Percentiles rank a stretch among this genome's conserved stretches.
Evolutionary conservation across 345 rosid genomes (phyloP).

Genomic region (Microcos paniculata): DNA sequence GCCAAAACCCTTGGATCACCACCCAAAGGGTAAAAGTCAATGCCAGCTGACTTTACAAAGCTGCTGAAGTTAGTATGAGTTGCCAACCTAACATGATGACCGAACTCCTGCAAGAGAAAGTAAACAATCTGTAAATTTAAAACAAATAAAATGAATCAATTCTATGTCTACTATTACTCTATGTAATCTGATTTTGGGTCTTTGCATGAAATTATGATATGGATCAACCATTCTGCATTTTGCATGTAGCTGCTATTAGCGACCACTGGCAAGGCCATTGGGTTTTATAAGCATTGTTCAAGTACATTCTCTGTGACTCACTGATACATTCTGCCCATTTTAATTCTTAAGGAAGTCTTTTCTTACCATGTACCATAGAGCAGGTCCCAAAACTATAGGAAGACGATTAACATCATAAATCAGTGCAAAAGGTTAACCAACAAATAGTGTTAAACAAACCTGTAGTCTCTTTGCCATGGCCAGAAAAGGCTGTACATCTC

Average conservation of each 20-base stretch:
- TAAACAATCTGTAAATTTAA: not conserved
- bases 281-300: constrained; percentile 4
- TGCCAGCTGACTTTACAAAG: constrained; percentile 81
- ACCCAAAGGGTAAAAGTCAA: constrained; percentile 90
- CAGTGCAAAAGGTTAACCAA: constrained; percentile 7
- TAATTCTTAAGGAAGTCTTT: not conserved
- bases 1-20: constrained; percentile 97
- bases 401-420: not conserved
- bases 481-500: constrained; percentile 95
- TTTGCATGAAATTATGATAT: not conserved
- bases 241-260: not conserved
- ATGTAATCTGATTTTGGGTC: not conserved
- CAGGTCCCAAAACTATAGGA: not conserved
- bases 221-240: not conserved
- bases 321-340: not conserved
- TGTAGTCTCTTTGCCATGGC: constrained; percentile 98
- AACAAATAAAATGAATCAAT: not conserved
- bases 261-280: not conserved
- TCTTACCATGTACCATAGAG: not conserved
- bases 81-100: constrained; percentile 93
- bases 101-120: constrained; percentile 67
- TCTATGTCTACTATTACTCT: not conserved
- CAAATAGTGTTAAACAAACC: constrained; percentile 38
- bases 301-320: not conserved
- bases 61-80: constrained; percentile 83